Evolutionary conservation across 2,329 filamentous ascomycete species (phyloP).

Genomic region (Aschersonia sp.): DNA sequence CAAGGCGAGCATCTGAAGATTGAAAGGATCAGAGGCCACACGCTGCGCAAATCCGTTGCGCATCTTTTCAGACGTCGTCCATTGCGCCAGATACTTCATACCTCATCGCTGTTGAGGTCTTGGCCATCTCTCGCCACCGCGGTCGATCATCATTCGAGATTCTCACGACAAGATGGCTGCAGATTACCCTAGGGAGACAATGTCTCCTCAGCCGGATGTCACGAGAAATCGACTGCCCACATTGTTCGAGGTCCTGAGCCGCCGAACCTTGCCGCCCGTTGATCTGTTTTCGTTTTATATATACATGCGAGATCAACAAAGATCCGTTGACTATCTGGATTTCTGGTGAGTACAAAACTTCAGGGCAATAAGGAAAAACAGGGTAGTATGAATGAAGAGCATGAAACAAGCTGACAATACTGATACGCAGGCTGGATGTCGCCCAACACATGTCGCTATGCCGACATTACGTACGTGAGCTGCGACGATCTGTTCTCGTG

Average conservation of each 20-base stretch:
- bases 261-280: constrained; percentile 86
- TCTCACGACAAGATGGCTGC: constrained; percentile 9
- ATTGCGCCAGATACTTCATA: no score
- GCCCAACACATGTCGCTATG: constrained; percentile 97
- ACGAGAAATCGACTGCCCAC: constrained; percentile 78
- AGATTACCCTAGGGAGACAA: constrained; percentile 17
- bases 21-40: not conserved
- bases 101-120: not conserved
- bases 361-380: not conserved
- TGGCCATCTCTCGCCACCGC: not conserved
- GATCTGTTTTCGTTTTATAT: constrained; percentile 99
- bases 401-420: constrained; percentile 2
- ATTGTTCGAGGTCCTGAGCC: constrained; percentile 87
- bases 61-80: no score
- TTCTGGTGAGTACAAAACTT: constrained; percentile 61
- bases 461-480: constrained; percentile 90
- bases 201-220: constrained; percentile 43
- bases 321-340: constrained; percentile 93
- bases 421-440: constrained; percentile 75
- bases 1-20: not conserved
- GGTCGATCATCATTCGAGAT: not conserved
- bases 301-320: constrained; percentile 97
- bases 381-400: not conserved
- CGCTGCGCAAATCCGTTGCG: not conserved
- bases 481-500: constrained; percentile 83